These are phyloP conservation scores for Aspergillus taichungensis DNA, from an alignment of 495 filamentous ascomycete genomes.

Conservation along the genomic window DNA sequence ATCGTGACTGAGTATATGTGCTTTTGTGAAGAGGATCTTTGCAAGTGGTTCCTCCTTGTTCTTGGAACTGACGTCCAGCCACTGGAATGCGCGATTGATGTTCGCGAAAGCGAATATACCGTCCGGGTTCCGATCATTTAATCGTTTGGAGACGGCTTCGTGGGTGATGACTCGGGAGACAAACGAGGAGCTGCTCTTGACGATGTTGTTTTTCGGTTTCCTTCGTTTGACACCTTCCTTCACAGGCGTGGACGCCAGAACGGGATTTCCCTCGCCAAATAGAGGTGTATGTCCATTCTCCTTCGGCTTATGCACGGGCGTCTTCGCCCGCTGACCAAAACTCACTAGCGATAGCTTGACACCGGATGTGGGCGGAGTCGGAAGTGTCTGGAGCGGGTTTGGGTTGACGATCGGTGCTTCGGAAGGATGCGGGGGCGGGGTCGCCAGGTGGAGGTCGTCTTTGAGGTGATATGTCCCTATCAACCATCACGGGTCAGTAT, in stretches of 20 bases:
- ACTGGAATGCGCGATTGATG: conserved; percentile 86
- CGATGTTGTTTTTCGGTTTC: conserved; percentile 95
- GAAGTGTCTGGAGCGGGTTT: conserved; percentile 81
- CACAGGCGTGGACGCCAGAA: conserved; percentile 48
- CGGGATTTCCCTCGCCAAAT: conserved; percentile 83
- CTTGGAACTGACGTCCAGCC: conserved; percentile 57
- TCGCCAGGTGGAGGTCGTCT: conserved; percentile 87
- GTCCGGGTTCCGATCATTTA: conserved; percentile 68
- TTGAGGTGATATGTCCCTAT: conserved; percentile 79
- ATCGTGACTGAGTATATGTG: conserved; percentile 91
- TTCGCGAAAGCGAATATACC: conserved; percentile 89
- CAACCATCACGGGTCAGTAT: conserved; percentile 4
- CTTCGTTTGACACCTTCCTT: conserved; percentile 72
- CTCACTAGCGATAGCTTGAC: conserved; percentile 76
- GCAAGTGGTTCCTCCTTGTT: conserved; percentile 74
- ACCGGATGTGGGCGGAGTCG: conserved; percentile 69
- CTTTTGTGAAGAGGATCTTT: conserved; percentile 93
- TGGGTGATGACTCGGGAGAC: conserved; percentile 91
- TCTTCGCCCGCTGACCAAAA: conserved; percentile 51
- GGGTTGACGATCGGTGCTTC: conserved; percentile 77
- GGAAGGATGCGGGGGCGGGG: conserved; percentile 88
- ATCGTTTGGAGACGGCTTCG: conserved; percentile 65
- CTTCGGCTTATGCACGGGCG: conserved; percentile 40
- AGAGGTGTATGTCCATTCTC: conserved; percentile 43
- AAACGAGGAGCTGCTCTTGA: conserved; percentile 96